A percentile compares a stretch with the other conserved stretches of the same genome.
phyloP scores from a whole-genome alignment of 768 basidiomycete species.

The Gymnopilus junonius region DNA sequence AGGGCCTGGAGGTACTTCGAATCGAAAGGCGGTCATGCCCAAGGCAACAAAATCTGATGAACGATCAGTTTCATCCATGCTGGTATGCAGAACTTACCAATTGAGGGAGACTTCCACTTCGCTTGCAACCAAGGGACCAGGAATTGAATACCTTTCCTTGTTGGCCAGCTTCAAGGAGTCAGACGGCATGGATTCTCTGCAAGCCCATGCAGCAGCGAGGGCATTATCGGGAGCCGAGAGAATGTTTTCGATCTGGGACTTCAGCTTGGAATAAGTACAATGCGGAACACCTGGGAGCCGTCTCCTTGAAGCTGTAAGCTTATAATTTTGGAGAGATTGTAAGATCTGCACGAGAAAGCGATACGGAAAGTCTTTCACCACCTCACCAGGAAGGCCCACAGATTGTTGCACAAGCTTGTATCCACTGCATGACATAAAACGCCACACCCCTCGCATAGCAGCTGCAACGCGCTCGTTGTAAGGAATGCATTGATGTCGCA shows the following conservation, averaged over 20 bases:
- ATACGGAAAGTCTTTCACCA: not conserved
- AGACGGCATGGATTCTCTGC: not conserved
- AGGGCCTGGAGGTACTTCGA: too few relatives aligned
- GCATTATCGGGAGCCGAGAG: constrained; percentile 2
- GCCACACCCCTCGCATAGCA: constrained; percentile 10
- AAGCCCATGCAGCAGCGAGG: not conserved
- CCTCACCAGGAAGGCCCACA: not conserved
- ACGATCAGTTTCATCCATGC: too few relatives aligned
- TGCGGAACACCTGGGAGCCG: not conserved
- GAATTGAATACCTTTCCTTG: not conserved
- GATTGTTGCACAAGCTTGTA: not conserved
- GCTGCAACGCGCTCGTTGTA: not conserved
- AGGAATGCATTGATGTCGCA: constrained; percentile 12
- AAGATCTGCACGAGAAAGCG: constrained; percentile 3
- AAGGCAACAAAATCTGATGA: not conserved
- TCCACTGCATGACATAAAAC: constrained; percentile 2
- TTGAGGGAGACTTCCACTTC: not conserved
- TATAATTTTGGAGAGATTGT: not conserved
- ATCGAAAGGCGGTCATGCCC: not conserved
- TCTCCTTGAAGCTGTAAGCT: not conserved
- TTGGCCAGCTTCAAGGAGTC: not conserved
- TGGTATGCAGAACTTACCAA: not conserved
- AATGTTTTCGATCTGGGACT: too few relatives aligned
- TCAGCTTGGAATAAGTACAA: not conserved
- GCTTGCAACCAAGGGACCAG: not conserved